Percentiles rank a stretch among this genome's conserved stretches.
Evolutionary conservation across 2,329 filamentous ascomycete genomes (phyloP).

Genomic region (Cordyceps farinosa): DNA sequence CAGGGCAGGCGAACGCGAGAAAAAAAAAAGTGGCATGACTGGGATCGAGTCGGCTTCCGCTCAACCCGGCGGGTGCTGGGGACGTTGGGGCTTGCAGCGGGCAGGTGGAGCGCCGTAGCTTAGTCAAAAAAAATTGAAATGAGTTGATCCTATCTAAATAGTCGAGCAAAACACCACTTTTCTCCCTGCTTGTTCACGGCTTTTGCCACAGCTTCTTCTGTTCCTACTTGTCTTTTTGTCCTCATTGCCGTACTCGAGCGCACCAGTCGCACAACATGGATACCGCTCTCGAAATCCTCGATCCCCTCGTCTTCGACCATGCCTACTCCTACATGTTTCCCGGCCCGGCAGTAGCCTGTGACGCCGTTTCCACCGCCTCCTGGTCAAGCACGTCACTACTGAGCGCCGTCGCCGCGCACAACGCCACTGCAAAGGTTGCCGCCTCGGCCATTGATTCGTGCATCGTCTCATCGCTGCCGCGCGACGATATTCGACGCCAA

Average conservation of each 20-base stretch:
- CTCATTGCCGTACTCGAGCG: constrained; percentile 4
- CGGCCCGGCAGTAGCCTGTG: constrained; percentile 19
- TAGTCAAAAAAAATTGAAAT: constrained; percentile 13
- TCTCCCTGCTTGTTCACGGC: neutral
- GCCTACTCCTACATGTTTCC: constrained; percentile 39
- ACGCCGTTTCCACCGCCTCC: constrained; percentile 14
- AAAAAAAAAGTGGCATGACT: constrained; percentile 15
- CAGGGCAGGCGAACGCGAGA: neutral
- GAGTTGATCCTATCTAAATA: constrained; percentile 12
- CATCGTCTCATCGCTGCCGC: constrained; percentile 42
- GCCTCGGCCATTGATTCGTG: constrained; percentile 41
- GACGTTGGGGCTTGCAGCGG: neutral
- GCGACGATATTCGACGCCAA: constrained; percentile 41
- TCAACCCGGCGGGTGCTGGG: neutral
- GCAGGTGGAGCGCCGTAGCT: constrained; percentile 5
- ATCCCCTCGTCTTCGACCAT: constrained; percentile 39
- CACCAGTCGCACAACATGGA: constrained; percentile 32
- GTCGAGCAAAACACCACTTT: neutral
- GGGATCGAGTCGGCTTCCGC: neutral
- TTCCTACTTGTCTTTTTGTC: neutral
- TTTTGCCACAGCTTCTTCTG: neutral
- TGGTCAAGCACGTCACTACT: constrained; percentile 13
- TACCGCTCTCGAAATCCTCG: constrained; percentile 38
- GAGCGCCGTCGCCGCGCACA: constrained; percentile 13
- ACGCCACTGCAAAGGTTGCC: constrained; percentile 12